Percentiles rank a stretch among this genome's conserved stretches.
phyloP scores from a whole-genome alignment of 768 basidiomycete genomes.

The Collybiopsis luxurians region DNA sequence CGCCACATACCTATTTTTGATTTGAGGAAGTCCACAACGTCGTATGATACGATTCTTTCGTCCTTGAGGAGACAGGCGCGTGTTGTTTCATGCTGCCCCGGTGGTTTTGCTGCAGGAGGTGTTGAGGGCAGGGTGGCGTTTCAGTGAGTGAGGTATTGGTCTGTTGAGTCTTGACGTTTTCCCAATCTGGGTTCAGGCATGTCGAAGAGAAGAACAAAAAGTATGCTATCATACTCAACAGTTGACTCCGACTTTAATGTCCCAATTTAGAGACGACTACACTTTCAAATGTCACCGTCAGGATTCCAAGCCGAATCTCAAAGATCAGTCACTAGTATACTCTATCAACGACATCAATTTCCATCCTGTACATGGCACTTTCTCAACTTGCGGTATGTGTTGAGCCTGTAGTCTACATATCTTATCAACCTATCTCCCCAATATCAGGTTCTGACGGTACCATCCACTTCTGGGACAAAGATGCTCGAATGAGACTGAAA shows the following conservation, averaged over 20 bases:
- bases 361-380: constrained; percentile 82
- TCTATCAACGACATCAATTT: constrained; percentile 86
- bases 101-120: constrained; percentile 81
- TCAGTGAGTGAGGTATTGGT: constrained; percentile 49
- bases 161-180: background rate
- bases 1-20: constrained; percentile 67
- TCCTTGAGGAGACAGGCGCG: constrained; percentile 94
- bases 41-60: constrained; percentile 76
- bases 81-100: constrained; percentile 79
- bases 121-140: constrained; percentile 93
- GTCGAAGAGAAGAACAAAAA: constrained; percentile 78
- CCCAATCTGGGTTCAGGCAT: constrained; percentile 48
- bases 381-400: constrained; percentile 67
- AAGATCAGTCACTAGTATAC: constrained; percentile 70
- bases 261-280: constrained; percentile 60
- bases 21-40: constrained; percentile 74
- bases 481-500: constrained; percentile 87
- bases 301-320: constrained; percentile 50
- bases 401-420: no score
- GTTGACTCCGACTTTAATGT: background rate
- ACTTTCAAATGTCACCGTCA: constrained; percentile 84
- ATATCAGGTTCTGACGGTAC: constrained; percentile 80
- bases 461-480: constrained; percentile 94
- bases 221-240: constrained; percentile 32
- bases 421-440: no score